Base-by-base conservation (phyloP, 2,329 filamentous ascomycete genomes). In the Stagonosporopsis tanaceti region DNA sequence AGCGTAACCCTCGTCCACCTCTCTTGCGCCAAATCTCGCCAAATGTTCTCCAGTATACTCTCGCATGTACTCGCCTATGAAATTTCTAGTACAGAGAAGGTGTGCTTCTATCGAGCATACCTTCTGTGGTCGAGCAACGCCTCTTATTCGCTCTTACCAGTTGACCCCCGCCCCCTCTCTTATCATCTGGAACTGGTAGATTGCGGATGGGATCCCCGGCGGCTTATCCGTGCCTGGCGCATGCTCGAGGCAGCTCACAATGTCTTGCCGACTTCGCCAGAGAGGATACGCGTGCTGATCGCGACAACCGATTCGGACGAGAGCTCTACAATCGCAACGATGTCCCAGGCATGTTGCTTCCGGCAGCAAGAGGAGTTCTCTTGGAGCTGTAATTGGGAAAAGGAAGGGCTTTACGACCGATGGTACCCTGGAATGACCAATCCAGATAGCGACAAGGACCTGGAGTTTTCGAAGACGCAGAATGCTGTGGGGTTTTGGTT, bases 211-310 rank as follows among this genome's bases (percentile, higher is more conserved):
- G 41, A 55, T 15, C 57, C 47, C 8, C 38, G 47, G 6, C 38
- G 47, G n/a, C 42, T 55, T 15, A 53, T 60, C 12, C 42, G 42
- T n/a, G 57, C 47, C 41, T 60, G 57, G 52, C 57, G 42, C 32
- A 54, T n/a, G 47, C 38, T 60, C 25, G 57, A 60, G 32, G 37
- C 20, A 17, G 47, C 57, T 44, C 56, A 45, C 28, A 14, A 56
- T 44, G 42, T 60, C 15, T 15, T 15, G 9, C 52, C 57, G 11
- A 48, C 32, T 9, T 25, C 37, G 6, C 17, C 4, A 11, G 17
- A 39, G 8, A 39, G 9, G 11, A 20, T 4, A 7, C 37, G 37
- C 3, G 37, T 39, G 4, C n/a, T 39, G 7, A 20, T 39, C n/a
- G 37, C 37, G n/a, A 39, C 12, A 39, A 39, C 8, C 17, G 37